phyloP scores from a whole-genome alignment of 352 stramenopile species.

The Hyaloperonospora brassicae region DNA sequence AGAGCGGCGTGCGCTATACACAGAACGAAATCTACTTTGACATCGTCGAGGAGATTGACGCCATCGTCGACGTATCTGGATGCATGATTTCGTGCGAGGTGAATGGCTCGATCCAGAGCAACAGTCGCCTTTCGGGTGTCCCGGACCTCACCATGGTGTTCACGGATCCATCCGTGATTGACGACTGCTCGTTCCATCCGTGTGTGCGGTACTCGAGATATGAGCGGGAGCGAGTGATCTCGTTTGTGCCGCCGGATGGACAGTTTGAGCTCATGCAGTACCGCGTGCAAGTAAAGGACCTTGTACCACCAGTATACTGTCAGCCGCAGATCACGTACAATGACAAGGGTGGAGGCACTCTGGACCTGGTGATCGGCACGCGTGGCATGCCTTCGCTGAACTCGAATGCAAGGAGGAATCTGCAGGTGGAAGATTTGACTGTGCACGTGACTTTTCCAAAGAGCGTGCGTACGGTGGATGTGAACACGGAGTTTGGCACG shows the following conservation, averaged over 20 bases:
- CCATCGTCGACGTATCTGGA: constrained; percentile 90
- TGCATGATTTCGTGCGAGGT: constrained; percentile 92
- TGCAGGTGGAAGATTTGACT: constrained; percentile 87
- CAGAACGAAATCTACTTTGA: constrained; percentile 99
- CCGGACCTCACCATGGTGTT: constrained; percentile 96
- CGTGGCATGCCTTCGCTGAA: constrained; percentile 70
- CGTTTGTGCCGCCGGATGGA: constrained; percentile 96
- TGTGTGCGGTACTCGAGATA: constrained; percentile 96
- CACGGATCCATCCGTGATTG: constrained; percentile 92
- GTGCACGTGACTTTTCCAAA: constrained; percentile 95
- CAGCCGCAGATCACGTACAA: constrained; percentile 83
- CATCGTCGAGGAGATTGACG: constrained; percentile 96
- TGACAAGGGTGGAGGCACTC: constrained; percentile 51
- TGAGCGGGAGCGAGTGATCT: constrained; percentile 93
- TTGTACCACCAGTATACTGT: constrained; percentile 84
- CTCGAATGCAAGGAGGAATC: constrained; percentile 70
- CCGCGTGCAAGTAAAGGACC: constrained; percentile 73
- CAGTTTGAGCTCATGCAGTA: constrained; percentile 93
- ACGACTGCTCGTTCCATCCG: constrained; percentile 97
- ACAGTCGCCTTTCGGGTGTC: constrained; percentile 93
- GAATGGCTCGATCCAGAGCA: constrained; percentile 91
- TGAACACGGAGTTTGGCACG: constrained; percentile 88
- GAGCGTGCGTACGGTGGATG: constrained; percentile 90
- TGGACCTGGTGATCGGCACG: constrained; percentile 69
- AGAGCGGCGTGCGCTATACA: constrained; percentile 92